phyloP scores from a whole-genome alignment of 805 yeast species.

The Ogataea trehaloabstinens region DNA sequence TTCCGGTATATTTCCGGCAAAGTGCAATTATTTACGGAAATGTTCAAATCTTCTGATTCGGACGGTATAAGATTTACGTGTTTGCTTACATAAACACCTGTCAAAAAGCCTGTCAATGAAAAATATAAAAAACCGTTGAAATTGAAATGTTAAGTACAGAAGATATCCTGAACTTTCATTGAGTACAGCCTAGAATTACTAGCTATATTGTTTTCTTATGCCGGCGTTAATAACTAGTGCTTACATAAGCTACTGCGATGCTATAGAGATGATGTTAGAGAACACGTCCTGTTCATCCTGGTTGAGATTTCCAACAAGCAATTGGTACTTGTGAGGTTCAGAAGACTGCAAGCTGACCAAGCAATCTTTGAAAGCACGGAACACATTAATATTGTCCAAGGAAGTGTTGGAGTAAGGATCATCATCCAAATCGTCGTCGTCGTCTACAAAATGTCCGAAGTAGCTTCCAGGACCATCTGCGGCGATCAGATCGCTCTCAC shows the following conservation, averaged over 20 bases:
- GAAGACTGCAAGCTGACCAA: slow-evolving; percentile 46
- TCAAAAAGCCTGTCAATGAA: too few relatives aligned
- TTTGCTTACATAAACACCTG: too few relatives aligned
- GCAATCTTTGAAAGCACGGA: slow-evolving; percentile 58
- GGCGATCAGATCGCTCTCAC: slow-evolving; percentile 39
- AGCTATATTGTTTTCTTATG: too few relatives aligned
- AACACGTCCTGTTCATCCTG: slow-evolving; percentile 24
- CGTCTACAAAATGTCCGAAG: slow-evolving; percentile 36
- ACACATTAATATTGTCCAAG: slow-evolving; percentile 73
- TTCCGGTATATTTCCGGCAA: too few relatives aligned
- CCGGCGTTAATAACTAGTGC: too few relatives aligned
- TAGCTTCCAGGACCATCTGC: slow-evolving; percentile 29
- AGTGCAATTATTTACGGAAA: too few relatives aligned
- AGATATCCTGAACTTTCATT: too few relatives aligned
- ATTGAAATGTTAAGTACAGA: too few relatives aligned
- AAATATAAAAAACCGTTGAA: too few relatives aligned
- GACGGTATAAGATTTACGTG: too few relatives aligned
- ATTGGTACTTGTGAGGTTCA: slow-evolving; percentile 34
- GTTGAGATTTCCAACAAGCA: slow-evolving; percentile 21
- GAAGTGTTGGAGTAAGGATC: slow-evolving; percentile 80
- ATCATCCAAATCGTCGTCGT: slow-evolving; percentile 68
- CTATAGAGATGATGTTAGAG: slow-evolving; percentile 11
- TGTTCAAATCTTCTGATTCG: too few relatives aligned
- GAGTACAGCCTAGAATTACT: too few relatives aligned
- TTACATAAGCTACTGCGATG: slow-evolving; percentile 9